Evolutionary conservation across 176 grass and related monocot genomes (phyloP).

Genomic region (Cenchrus purpureus): DNA sequence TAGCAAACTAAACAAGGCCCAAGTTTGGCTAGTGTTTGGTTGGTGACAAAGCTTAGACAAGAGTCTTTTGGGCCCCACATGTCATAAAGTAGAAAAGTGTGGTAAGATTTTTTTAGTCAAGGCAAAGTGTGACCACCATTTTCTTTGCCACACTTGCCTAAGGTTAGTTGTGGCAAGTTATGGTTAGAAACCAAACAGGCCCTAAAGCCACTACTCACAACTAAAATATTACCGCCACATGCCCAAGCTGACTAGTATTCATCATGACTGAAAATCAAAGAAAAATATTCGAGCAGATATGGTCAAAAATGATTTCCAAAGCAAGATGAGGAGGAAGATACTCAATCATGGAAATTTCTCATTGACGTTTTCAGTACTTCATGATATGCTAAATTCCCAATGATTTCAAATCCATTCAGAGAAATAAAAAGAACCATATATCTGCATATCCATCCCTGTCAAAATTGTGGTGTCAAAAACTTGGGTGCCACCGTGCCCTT

Average conservation of each 20-base stretch:
- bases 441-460: background rate
- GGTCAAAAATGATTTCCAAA: background rate
- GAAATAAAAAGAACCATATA: background rate
- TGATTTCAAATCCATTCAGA: background rate
- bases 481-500: slow-evolving; percentile 4
- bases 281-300: background rate
- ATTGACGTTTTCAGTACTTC: background rate
- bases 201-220: background rate
- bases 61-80: no score
- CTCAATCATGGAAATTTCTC: background rate
- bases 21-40: no score
- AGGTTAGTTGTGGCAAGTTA: no score
- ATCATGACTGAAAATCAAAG: background rate
- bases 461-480: background rate
- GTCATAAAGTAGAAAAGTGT: no score
- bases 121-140: no score
- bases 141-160: no score
- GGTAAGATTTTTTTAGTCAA: no score
- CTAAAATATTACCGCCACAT: background rate
- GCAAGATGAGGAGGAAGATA: background rate
- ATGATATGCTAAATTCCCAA: background rate
- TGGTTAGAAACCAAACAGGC: no score
- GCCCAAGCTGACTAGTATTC: background rate
- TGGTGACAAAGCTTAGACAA: no score
- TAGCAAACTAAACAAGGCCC: no score